Evolutionary conservation across 1,139 yeast species (phyloP), one percentile per base, ranked within the genome.

Genomic region (Debaryomyces udenii): DNA sequence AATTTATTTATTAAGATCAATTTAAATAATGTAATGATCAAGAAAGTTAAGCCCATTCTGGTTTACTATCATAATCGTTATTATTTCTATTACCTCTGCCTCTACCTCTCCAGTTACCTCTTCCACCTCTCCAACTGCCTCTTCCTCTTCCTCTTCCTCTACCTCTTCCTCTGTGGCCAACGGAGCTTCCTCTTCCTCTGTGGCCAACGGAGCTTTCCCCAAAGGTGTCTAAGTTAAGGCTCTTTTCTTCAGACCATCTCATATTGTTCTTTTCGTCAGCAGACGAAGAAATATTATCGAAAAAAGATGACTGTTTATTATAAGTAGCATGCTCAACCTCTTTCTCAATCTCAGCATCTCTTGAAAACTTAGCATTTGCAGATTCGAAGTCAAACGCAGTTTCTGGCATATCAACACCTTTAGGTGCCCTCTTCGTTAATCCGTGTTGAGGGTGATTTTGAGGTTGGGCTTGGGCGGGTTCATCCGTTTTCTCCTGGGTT

Each of bases 231-330:
- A 74, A 53, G 55, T 83, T 83, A 54, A 81, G 68, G 38, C 62
- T 62, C 49, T 81, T 79, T 57, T 83, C 90, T 51, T 81, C 84
- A 22, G 74, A 64, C 76, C 90, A 80, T 55, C 81, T 74, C 74
- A 78, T 70, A 37, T 64, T 41, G 34, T 53, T 51, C 48, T 67
- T 60, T 42, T 64, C 67, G 37, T 62, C 76, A 23, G 72, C 69
- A 1, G 81, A 74, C 6, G 87, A 80, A 7, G 94, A 85, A 47
- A 89, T 77, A 44, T 78, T 79, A 62, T 89, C 96, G 53, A 89
- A 89, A 60, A 89, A 89, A 1, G 96, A 87, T 9, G 87, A 77
- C 52, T 76, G 77, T 56, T 80, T 84, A 60, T 85, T 76, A 62
- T 87, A 87, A 32, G 53, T 51, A 1, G 53, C 43, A 27, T 40